Evolutionary conservation across 2,329 filamentous ascomycete genomes (phyloP), one percentile per base, ranked within the genome.

Genomic region (Alternaria viburni): DNA sequence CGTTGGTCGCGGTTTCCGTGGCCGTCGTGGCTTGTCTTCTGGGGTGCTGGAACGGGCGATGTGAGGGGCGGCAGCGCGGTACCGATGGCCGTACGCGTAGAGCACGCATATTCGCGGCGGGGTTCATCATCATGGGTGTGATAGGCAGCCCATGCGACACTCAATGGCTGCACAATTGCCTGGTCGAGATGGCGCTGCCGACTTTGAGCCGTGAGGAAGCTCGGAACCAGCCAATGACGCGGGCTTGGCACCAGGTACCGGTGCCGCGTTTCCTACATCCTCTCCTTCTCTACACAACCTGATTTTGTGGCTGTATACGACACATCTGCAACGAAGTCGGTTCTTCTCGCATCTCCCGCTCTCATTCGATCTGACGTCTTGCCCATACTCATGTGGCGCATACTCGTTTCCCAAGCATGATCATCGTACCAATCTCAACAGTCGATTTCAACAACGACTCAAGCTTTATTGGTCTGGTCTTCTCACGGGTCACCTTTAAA

Each of bases 1-100:
- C 74, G 52, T 79, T 76, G 26, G 76, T 77, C 21, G 79, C 75
- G 54, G 67, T 67, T 59, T 70, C 64, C 15, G 69, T 70, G 21
- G 59, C 51, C 23, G 59, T 65, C 12, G 75, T 73, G 19, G 73
- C 72, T 43, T 69, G 62, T 69, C 76, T 62, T 28, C 70, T 65
- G 61, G 71, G 64, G 52, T 65, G 60, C 23, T 62, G 65, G 36
- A 69, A 67, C 11, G 63, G 64, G 59, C 65, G 65, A 23, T 57
- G 65, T 11, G 65, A 64, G 10, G 64, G 64, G 32, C 68, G 68
- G 30, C 59, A 61, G 46, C 66, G 72, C 36, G 64, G 55, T 41
- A 72, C 58, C 11, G 68, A 68, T 32, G 74, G 73, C 54, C 72
- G 73, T 41, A 74, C 61, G 65, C 72, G 71, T 11, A 77, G 23